Evolutionary conservation across 768 basidiomycete species (phyloP).

Genomic region (Peribolospora baueri): DNA sequence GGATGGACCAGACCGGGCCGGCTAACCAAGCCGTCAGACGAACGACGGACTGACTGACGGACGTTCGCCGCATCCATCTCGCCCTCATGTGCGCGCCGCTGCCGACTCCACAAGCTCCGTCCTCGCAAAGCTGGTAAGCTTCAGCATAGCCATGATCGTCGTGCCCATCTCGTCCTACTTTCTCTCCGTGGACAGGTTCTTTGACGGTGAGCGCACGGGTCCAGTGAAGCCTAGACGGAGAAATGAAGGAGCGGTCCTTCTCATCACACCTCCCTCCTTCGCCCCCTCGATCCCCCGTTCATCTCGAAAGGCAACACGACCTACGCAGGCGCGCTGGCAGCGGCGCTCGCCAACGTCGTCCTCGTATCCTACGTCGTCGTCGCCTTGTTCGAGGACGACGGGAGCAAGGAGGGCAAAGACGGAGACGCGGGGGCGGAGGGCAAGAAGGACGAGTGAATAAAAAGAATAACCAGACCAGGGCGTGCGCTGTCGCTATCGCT

Average conservation of each 20-base stretch:
- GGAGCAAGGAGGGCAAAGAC: not conserved
- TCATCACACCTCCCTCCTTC: not conserved
- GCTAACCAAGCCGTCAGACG: no score
- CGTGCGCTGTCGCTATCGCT: no score
- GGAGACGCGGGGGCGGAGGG: not conserved
- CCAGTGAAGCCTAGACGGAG: not conserved
- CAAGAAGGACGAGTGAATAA: not conserved
- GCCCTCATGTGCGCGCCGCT: no score
- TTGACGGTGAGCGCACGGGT: not conserved
- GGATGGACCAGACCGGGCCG: no score
- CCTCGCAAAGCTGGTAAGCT: not conserved
- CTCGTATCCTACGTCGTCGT: not conserved
- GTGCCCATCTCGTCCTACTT: not conserved
- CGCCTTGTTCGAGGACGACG: not conserved
- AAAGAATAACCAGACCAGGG: no score
- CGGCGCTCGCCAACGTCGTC: not conserved
- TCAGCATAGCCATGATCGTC: not conserved
- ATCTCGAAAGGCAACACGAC: not conserved
- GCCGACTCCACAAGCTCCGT: not conserved
- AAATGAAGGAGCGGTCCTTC: no score
- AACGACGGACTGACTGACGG: no score
- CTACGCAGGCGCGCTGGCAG: not conserved
- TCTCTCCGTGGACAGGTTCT: not conserved
- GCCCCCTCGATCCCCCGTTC: no score
- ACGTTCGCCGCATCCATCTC: no score